phyloP scores from a whole-genome alignment of 805 yeast species.

The Debaryomyces hansenii region DNA sequence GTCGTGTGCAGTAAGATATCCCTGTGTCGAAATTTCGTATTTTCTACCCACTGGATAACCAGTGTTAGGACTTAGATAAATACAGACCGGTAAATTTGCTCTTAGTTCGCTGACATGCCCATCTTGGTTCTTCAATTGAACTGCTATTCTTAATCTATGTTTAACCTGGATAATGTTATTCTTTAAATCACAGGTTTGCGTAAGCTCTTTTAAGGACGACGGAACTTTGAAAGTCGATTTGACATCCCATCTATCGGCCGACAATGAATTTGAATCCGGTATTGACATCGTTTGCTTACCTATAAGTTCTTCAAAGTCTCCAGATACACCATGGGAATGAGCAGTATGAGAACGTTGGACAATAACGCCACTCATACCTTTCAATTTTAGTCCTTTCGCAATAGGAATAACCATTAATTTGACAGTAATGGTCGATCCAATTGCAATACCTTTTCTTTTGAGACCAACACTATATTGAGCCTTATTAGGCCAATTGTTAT shows the following conservation, averaged over 20 bases:
- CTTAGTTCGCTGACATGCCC: conserved; percentile 54
- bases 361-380: conserved; percentile 20
- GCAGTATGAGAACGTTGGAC: conserved; percentile 35
- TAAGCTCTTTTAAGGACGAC: conserved; percentile 33
- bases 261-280: conserved; percentile 15
- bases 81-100: conserved; percentile 49
- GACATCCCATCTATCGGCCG: conserved; percentile 46
- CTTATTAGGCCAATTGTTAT: conserved; percentile 54
- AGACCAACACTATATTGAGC: conserved; percentile 49
- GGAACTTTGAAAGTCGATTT: conserved; percentile 44
- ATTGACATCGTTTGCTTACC: conserved; percentile 26
- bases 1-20: conserved; percentile 21
- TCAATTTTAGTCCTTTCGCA: conserved; percentile 41
- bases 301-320: conserved; percentile 36
- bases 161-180: conserved; percentile 43
- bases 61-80: conserved; percentile 42
- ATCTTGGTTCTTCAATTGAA: conserved; percentile 46
- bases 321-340: conserved; percentile 37
- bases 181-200: conserved; percentile 44
- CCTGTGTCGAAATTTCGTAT: conserved; percentile 30
- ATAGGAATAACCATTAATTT: conserved; percentile 47
- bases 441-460: conserved; percentile 44
- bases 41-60: conserved; percentile 38
- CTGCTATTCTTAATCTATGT: conserved; percentile 45
- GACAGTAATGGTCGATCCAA: conserved; percentile 46